Evolutionary conservation across 352 stramenopile genomes (phyloP), one percentile per base, ranked within the genome.

Genomic region (Salisapilia sapeloensis): DNA sequence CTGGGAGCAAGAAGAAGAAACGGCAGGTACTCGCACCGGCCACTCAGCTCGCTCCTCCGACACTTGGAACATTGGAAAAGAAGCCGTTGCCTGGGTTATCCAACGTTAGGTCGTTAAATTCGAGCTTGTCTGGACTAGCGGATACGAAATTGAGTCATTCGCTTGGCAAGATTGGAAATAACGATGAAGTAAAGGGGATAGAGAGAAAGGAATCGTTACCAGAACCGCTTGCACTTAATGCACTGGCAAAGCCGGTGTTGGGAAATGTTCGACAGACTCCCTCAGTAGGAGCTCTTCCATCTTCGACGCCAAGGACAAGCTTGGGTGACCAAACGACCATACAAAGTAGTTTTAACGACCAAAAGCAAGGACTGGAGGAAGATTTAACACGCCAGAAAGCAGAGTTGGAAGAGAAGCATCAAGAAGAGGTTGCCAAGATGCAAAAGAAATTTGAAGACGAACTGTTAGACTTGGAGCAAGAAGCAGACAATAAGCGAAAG

Each of bases 1-100:
- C 40, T 28, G 40, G 44, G 6, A 77, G 72, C 50, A 52, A 42
- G 20, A 80, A 75, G 50, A 86, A 86, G 33, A 61, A 60, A 42
- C 42, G 35, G 2, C 35, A 46, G 15, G 28, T 65, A 12, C 35
- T 37, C 1, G 76, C 59, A 29, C 36, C 46, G 25, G 48, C 46
- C 17, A 62, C 81, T 9, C 40, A 50, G 5, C 46, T 82, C 15
- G 53, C 50, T 12, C 46, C 60, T 5, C 49, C 59, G n/a, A 51
- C 46, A 6, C 26, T 77, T 3, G 51, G 46, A 4, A 64, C 50
- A 8, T 33, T 86, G 13, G 71, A 86, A 15, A 83, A 82, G 48
- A 84, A 86, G 29, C 64, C 71, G 2, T 56, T 86, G 2, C 51
- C 54, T 11, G 64, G 47, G 4, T 38, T 84, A 27, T 24, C 23